These are phyloP conservation scores for Moricandia moricandioides DNA, from an alignment of 345 rosid species.

Conservation along the genomic window DNA sequence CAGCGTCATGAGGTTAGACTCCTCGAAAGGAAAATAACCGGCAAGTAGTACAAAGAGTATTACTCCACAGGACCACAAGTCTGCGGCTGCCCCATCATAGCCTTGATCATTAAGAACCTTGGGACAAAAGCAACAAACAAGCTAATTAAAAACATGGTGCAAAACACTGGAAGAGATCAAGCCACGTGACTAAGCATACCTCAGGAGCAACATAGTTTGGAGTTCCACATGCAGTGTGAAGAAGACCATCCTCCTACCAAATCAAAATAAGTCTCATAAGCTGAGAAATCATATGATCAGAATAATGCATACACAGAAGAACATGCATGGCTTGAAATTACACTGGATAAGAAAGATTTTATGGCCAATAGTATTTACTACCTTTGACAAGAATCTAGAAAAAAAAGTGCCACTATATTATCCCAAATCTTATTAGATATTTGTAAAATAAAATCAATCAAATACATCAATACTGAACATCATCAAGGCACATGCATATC, in stretches of 20 bases:
- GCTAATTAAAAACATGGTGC: slow-evolving; percentile 5
- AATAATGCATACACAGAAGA: background rate
- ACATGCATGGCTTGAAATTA: background rate
- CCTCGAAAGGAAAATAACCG: slow-evolving; percentile 95
- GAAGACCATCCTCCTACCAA: slow-evolving; percentile 87
- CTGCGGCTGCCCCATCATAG: slow-evolving; percentile 94
- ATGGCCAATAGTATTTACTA: slow-evolving; percentile 36
- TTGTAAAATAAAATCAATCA: background rate
- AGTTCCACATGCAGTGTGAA: slow-evolving; percentile 99
- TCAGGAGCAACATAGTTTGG: slow-evolving; percentile 99
- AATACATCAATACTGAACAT: slow-evolving; percentile 1
- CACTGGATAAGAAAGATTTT: background rate
- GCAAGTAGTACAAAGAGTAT: slow-evolving; percentile 96
- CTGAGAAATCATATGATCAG: background rate
- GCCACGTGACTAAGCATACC: slow-evolving; percentile 49
- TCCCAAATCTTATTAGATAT: slow-evolving; percentile 5
- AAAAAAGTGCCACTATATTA: background rate
- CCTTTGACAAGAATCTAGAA: slow-evolving; percentile 56
- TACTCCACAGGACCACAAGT: slow-evolving; percentile 98
- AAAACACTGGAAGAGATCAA: slow-evolving; percentile 19
- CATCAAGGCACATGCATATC: background rate
- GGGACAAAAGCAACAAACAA: background rate
- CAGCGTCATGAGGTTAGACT: slow-evolving; percentile 71
- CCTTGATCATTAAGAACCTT: slow-evolving; percentile 95
- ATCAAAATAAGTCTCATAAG: slow-evolving; percentile 11